Conservation (phyloP, 202 grass and related monocot genomes). For the Carex sylvatica region DNA sequence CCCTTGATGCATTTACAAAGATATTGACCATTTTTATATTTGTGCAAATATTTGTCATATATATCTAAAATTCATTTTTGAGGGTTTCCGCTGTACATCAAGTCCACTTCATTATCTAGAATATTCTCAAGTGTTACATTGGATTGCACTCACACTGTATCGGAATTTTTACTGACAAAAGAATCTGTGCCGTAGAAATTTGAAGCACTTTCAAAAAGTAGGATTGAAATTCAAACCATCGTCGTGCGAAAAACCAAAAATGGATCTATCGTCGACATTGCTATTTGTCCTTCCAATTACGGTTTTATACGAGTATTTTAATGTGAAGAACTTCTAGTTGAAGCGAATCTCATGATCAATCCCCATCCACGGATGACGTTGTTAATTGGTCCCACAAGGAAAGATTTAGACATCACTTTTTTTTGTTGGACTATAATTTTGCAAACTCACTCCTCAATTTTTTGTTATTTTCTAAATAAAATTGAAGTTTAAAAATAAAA, state of each 20-base stretch:
- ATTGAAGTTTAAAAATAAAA: too few relatives aligned
- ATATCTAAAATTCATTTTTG: background rate
- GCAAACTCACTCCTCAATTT: background rate
- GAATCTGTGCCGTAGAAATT: conserved; percentile 6
- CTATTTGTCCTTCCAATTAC: background rate
- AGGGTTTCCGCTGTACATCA: background rate
- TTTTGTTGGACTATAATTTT: background rate
- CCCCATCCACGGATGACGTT: conserved; percentile 16
- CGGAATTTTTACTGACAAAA: background rate
- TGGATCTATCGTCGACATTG: background rate
- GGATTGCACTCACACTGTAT: background rate
- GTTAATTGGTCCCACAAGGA: background rate
- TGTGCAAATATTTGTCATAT: background rate
- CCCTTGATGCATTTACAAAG: background rate
- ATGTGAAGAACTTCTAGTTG: background rate
- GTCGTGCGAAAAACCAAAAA: background rate
- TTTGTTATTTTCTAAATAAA: background rate
- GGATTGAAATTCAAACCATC: conserved; percentile 2
- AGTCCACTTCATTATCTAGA: background rate
- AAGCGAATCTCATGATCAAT: background rate
- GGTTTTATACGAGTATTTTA: background rate
- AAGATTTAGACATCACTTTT: background rate
- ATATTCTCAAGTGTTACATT: background rate
- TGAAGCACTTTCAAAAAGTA: conserved; percentile 4
- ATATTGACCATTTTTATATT: background rate